These are phyloP conservation scores for Cyamopsis tetragonoloba DNA, from an alignment of 306 rosid genomes.

Conservation along the genomic window DNA sequence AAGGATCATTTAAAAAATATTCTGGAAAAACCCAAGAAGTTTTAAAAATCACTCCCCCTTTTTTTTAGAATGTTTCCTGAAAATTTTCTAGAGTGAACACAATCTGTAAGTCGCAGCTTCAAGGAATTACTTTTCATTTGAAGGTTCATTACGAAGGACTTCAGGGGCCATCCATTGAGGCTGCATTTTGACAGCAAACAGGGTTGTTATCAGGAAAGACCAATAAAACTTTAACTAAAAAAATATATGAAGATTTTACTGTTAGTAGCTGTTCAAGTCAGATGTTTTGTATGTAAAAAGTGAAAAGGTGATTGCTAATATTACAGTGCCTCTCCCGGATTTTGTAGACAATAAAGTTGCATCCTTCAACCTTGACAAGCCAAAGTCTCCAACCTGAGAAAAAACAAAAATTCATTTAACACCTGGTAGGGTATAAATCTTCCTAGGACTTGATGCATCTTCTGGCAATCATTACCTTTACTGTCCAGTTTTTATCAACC, in stretches of 20 bases:
- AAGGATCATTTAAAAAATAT: not conserved
- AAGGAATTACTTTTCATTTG: constrained; percentile 65
- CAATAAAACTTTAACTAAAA: not conserved
- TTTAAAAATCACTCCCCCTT: not conserved
- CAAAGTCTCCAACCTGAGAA: constrained; percentile 76
- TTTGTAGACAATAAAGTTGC: constrained; percentile 57
- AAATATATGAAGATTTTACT: not conserved
- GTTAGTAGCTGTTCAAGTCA: not conserved
- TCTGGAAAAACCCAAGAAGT: not conserved
- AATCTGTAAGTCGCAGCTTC: constrained; percentile 1
- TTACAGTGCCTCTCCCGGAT: constrained; percentile 79
- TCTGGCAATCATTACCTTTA: constrained; percentile 48
- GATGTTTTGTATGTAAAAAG: not conserved
- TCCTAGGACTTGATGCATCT: not conserved
- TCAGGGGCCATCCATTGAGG: constrained; percentile 93
- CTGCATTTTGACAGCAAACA: constrained; percentile 39
- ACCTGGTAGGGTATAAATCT: too few species aligned
- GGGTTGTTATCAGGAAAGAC: constrained; percentile 10
- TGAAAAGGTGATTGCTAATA: constrained; percentile 16
- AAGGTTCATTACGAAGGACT: constrained; percentile 72
- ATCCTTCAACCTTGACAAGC: constrained; percentile 63
- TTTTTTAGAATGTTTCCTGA: not conserved
- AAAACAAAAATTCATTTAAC: constrained; percentile 8
- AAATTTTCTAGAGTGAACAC: not conserved
- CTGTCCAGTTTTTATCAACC: constrained; percentile 76